Percentiles rank a stretch among this genome's conserved stretches.
phyloP scores from a whole-genome alignment of 257 asterid genomes.

The Plantago elongata region DNA sequence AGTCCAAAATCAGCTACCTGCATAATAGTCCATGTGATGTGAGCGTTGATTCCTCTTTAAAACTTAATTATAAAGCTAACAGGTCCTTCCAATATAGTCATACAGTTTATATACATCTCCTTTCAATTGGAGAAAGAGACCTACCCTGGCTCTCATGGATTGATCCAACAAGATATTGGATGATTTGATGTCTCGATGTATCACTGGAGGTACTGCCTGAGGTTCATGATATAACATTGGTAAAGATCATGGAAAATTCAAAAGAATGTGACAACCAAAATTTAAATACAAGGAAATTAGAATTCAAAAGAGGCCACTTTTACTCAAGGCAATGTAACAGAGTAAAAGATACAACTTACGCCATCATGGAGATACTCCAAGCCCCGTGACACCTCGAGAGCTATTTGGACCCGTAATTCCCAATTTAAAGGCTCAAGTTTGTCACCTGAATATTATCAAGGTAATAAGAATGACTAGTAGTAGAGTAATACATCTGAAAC shows the following conservation, averaged over 20 bases:
- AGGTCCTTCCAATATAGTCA: background rate
- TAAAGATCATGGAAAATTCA: constrained; percentile 8
- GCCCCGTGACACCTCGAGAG: constrained; percentile 96
- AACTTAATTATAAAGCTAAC: background rate
- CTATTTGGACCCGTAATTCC: constrained; percentile 76
- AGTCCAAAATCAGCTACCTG: constrained; percentile 97
- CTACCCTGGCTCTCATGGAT: constrained; percentile 85
- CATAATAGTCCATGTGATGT: constrained; percentile 20
- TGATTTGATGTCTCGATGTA: constrained; percentile 89
- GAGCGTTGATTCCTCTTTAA: background rate
- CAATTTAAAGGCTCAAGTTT: constrained; percentile 56
- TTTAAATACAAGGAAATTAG: background rate
- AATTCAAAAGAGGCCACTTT: background rate
- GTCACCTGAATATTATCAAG: constrained; percentile 41
- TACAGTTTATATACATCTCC: background rate
- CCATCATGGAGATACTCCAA: constrained; percentile 98
- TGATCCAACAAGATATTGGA: constrained; percentile 90
- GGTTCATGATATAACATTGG: constrained; percentile 21
- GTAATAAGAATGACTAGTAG: background rate
- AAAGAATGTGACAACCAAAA: constrained; percentile 6
- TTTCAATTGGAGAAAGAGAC: constrained; percentile 13
- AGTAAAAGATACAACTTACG: constrained; percentile 38
- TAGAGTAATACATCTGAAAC: no score
- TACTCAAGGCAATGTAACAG: constrained; percentile 12
- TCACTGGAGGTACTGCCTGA: constrained; percentile 96